Conservation (phyloP, 1,284 basidiomycete species). For the Erythrobasidium hasegawianum region DNA sequence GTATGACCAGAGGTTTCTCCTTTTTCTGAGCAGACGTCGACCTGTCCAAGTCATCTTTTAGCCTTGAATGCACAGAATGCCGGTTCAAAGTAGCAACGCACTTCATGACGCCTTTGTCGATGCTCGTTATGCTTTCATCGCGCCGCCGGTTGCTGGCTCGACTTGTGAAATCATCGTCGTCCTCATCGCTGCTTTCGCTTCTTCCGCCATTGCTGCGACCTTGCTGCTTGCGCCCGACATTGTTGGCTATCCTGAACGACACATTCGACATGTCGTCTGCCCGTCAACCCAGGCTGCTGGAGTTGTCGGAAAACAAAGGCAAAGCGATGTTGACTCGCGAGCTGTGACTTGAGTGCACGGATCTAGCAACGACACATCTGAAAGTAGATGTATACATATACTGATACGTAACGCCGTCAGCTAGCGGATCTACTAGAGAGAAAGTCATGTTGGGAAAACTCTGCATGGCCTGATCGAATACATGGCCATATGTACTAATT, state of each 20-base stretch:
- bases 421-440: too few relatives aligned
- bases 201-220: background rate
- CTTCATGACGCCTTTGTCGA: conserved; percentile 53
- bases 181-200: background rate
- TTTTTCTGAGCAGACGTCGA: conserved; percentile 42
- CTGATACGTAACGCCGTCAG: too few relatives aligned
- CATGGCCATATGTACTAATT: too few relatives aligned
- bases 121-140: conserved; percentile 44
- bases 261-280: conserved; percentile 13
- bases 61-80: background rate
- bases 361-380: too few relatives aligned
- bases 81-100: conserved; percentile 22
- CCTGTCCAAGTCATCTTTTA: background rate
- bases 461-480: too few relatives aligned
- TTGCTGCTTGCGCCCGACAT: conserved; percentile 12
- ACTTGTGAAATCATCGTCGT: background rate
- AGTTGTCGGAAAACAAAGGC: too few relatives aligned
- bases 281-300: too few relatives aligned
- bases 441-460: too few relatives aligned
- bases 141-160: conserved; percentile 2
- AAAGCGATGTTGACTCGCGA: too few relatives aligned
- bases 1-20: conserved; percentile 71
- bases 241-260: conserved; percentile 31
- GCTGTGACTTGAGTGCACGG: too few relatives aligned
- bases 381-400: too few relatives aligned